Conservation (phyloP, 2,329 filamentous ascomycete genomes). For the Cytospora piceae region DNA sequence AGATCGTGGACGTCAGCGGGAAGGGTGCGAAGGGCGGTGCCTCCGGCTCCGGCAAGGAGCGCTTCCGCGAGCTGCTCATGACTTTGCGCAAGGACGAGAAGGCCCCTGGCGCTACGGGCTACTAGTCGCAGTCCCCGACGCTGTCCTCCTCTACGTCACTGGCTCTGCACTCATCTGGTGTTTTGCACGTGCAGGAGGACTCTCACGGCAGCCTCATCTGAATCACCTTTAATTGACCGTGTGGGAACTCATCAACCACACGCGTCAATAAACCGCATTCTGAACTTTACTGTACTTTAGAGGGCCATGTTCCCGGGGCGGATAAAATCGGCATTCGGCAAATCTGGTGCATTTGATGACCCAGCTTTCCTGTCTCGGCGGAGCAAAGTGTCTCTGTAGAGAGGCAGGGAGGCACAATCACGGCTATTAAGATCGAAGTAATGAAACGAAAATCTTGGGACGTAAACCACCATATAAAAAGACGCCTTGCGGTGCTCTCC, state of each 20-base stretch:
- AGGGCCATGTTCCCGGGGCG: constrained; percentile 10
- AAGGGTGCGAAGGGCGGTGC: constrained; percentile 88
- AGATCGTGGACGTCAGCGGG: constrained; percentile 94
- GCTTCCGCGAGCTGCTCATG: constrained; percentile 87
- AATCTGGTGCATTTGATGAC: constrained; percentile 20
- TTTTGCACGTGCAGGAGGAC: constrained; percentile 27
- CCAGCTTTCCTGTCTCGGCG: constrained; percentile 9
- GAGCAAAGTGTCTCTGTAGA: not conserved
- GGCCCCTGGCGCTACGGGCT: constrained; percentile 66
- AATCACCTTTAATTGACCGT: not conserved
- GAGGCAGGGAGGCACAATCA: constrained; percentile 5
- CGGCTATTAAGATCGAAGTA: constrained; percentile 16
- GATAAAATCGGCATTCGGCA: constrained; percentile 23
- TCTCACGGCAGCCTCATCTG: constrained; percentile 29
- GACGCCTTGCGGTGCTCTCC: constrained; percentile 20
- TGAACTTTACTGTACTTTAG: constrained; percentile 29
- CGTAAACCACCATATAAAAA: constrained; percentile 7
- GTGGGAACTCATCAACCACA: not conserved
- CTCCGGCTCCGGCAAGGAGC: constrained; percentile 89
- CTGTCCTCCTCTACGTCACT: constrained; percentile 25
- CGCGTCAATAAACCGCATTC: constrained; percentile 5
- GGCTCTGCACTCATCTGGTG: constrained; percentile 18
- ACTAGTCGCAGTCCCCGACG: constrained; percentile 28
- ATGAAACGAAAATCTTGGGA: constrained; percentile 24
- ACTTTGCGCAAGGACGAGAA: constrained; percentile 94